A percentile compares a stretch with the other conserved stretches of the same genome.
phyloP scores from a whole-genome alignment of 163 green algal species.

The Scenedesmus sp. region DNA sequence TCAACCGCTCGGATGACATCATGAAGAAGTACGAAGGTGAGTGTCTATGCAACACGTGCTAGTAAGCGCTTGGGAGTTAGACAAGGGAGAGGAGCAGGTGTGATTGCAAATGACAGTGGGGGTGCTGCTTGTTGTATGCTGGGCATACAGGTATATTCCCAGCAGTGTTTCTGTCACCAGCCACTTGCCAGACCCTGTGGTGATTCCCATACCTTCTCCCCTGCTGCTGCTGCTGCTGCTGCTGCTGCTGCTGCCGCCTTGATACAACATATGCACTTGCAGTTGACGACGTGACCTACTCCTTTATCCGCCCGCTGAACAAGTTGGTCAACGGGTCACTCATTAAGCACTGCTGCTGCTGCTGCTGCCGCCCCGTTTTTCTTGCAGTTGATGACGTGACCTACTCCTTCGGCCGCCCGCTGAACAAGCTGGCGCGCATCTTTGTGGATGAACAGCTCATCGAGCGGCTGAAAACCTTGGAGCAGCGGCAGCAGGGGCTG shows the following conservation, averaged over 20 bases:
- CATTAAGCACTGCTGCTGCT: not conserved
- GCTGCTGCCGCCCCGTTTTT: not conserved
- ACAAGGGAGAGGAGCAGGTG: too few species aligned
- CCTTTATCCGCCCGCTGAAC: slow-evolving; percentile 23
- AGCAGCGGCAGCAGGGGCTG: not conserved
- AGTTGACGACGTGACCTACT: slow-evolving; percentile 36
- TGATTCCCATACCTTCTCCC: too few species aligned
- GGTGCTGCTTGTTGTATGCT: too few species aligned
- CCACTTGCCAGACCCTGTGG: too few species aligned
- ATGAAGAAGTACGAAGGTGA: slow-evolving; percentile 31
- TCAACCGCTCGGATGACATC: slow-evolving; percentile 21
- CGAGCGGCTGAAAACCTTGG: not conserved
- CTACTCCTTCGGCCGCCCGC: slow-evolving; percentile 39
- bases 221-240: too few species aligned
- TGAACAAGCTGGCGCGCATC: slow-evolving; percentile 45
- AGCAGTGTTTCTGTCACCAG: too few species aligned
- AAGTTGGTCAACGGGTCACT: too few species aligned
- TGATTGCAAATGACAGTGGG: too few species aligned
- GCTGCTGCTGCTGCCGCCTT: not conserved
- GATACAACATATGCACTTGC: not conserved
- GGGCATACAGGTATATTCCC: too few species aligned
- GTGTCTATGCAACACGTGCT: not conserved
- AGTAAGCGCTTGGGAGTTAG: too few species aligned
- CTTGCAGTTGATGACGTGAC: slow-evolving; percentile 30
- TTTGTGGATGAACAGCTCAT: slow-evolving; percentile 40